Base-by-base conservation (phyloP, 2,329 filamentous ascomycete genomes). In the Sporothrix variecibatus region DNA sequence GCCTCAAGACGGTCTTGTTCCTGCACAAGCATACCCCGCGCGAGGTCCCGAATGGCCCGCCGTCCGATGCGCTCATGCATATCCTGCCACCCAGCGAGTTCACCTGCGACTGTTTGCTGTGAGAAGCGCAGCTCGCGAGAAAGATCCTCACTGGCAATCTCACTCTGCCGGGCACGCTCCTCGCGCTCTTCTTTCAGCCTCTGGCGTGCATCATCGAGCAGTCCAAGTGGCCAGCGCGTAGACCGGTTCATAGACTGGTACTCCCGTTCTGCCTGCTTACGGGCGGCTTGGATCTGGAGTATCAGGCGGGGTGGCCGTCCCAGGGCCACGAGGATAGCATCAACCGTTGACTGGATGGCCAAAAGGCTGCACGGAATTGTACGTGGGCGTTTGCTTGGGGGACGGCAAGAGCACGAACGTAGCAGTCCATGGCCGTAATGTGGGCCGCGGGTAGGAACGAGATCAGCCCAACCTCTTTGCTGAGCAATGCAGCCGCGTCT, bases 41-140 rank as follows among this genome's bases (percentile, higher is more conserved):
- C 95, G 78, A 97, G 89, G 65, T 94, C 90, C 77, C 87, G 89
- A 75, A 98, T 88, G 38, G 94, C 93, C 74, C 88, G 88, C 75
- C 91, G 86, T 1, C 93, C 94, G 83, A 93, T 90, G 79, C 89
- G 90, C 77, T 94, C 93, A 79, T 97, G 91, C 84, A 94, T 89
- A 56, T 97, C 94, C 79, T 97, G 95, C 94, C 96, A 99, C 20
- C 93, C 94, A 0, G 96, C 96, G 73, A 99, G 82, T 83, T 99
- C 96, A 1, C 90, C 88, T 7, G 97, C 95, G 31, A 98, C 95
- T 17, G 95, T 94, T 82, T 97, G 94, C 83, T 98, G 95, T 67
- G 95, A 97, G 82, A 96, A 97, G 69, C 94, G 86, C 73, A 99
- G 85, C 82, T 99, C 96, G 71, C 90, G 90, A 0, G 92, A 91